phyloP scores from a whole-genome alignment of 1,139 yeast species.

The Diutina ranongensis region DNA sequence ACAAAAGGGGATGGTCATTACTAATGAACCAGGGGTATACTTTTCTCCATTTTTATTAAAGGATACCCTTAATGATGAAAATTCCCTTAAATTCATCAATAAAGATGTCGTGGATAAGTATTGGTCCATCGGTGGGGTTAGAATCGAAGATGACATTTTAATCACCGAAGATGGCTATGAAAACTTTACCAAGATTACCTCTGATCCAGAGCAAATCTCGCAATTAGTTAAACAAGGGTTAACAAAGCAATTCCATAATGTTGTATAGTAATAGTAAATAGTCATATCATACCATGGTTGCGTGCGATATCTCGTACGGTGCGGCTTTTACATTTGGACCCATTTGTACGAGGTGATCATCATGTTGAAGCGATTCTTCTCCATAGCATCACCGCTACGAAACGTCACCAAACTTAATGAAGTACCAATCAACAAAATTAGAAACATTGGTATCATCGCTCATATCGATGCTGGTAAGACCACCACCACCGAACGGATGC shows the following conservation, averaged over 20 bases:
- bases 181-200: conserved; percentile 71
- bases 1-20: conserved; percentile 70
- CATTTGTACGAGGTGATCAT: too few species aligned
- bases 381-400: background rate
- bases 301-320: background rate
- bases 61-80: conserved; percentile 46
- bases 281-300: background rate
- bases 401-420: background rate
- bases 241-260: conserved; percentile 50
- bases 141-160: conserved; percentile 87
- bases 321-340: too few species aligned
- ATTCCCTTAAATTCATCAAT: conserved; percentile 51
- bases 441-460: conserved; percentile 70
- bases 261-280: too few species aligned
- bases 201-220: conserved; percentile 74
- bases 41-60: conserved; percentile 75
- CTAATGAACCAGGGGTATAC: conserved; percentile 93
- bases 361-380: background rate
- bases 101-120: conserved; percentile 58
- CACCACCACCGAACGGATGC: conserved; percentile 84
- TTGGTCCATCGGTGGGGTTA: conserved; percentile 87
- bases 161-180: conserved; percentile 71
- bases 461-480: conserved; percentile 91
- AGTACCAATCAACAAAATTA: background rate
- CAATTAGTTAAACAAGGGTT: conserved; percentile 65